These are phyloP conservation scores for Gyrodon lividus DNA, from an alignment of 768 basidiomycete species.

Conservation along the genomic window DNA sequence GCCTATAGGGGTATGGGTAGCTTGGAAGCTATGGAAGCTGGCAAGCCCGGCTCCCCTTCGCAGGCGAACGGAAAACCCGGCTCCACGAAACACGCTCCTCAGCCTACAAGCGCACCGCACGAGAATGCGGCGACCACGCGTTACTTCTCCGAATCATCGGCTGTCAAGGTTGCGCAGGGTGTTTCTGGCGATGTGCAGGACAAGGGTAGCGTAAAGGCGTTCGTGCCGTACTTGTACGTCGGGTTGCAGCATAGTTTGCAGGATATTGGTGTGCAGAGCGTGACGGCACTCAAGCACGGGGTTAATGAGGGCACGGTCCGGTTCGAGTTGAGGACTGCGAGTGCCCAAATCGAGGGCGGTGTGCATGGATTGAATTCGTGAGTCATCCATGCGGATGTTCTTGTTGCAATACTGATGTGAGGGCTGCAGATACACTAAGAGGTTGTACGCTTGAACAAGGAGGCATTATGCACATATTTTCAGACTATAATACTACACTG, in stretches of 20 bases:
- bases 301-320: conserved; percentile 68
- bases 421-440: conserved; percentile 51
- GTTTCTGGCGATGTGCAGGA: conserved; percentile 97
- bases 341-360: conserved; percentile 93
- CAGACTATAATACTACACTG: neutral
- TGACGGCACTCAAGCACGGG: conserved; percentile 63
- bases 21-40: conserved; percentile 89
- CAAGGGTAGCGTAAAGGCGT: conserved; percentile 92
- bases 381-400: conserved; percentile 37
- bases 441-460: conserved; percentile 44
- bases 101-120: conserved; percentile 46
- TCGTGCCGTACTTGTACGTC: conserved; percentile 80
- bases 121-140: conserved; percentile 96
- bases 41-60: conserved; percentile 40
- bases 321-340: conserved; percentile 92
- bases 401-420: conserved; percentile 3
- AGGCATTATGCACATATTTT: neutral
- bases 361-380: conserved; percentile 95
- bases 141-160: conserved; percentile 55
- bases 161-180: conserved; percentile 95
- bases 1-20: conserved; percentile 99
- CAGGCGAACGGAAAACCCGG: conserved; percentile 27
- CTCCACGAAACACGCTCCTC: conserved; percentile 46
- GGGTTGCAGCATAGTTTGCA: conserved; percentile 94
- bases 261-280: conserved; percentile 79